Evolutionary conservation across 2,329 filamentous ascomycete genomes (phyloP), one percentile per base, ranked within the genome.

Genomic region (Aspergillus sp.): DNA sequence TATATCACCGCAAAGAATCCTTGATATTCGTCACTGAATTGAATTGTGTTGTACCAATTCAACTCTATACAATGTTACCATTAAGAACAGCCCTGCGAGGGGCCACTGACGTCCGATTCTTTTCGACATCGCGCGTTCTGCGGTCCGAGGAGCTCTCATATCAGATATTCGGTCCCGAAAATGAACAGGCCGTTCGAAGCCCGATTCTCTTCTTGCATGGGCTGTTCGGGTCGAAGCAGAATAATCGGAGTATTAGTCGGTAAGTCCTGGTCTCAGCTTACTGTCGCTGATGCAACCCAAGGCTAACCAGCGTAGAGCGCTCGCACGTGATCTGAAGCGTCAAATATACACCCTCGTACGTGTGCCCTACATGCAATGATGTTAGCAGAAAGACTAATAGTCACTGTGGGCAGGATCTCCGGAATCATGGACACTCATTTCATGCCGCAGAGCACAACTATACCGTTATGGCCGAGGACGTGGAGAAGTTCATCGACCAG

Each of bases 161-260:
- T 48, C 64, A 69, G 46, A 60, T 68, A 41, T 66, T 62, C 44
- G 64, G 64, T 13, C 65, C 66, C 2, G 62, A 68, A 50, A 64
- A 55, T 19, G 58, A 59, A n/a, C 53, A 64, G 45, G 46, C 56
- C 41, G 57, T 57, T 42, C 55, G 70, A 48, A 72, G 74, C 45
- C 87, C 90, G 2, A 88, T 97, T 54, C 71, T 97, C 52, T 86
- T 97, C 56, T 81, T 97, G 62, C 91, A 97, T 66, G 91, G 93
- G 1, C 76, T 97, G 9, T 96, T 97, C 62, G 91, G 91, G 17
- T 95, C 88, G 33, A 95, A 94, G 74, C 90, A 88, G 74, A 97
- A 97, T 66, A 95, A 96, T 66, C 78, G 90, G 67, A 88, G 80
- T 61, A 93, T 97, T 53, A 94, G 90, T 85, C 95, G 90, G 91